A percentile compares a stretch with the other conserved stretches of the same genome.
Conservation (phyloP, 306 rosid genomes). For the Cicer chorassanicum region DNA sequence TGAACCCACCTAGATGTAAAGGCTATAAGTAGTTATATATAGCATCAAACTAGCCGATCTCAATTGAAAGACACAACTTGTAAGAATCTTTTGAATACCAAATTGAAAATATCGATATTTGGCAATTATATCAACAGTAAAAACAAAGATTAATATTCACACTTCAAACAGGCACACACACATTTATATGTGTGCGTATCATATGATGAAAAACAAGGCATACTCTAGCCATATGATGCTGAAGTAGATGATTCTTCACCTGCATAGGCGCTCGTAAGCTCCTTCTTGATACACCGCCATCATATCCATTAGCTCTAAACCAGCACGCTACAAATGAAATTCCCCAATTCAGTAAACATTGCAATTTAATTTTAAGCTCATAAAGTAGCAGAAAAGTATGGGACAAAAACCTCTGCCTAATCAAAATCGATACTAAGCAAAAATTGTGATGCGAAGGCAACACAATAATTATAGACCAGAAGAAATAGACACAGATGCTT, state of each 20-base stretch:
- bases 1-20: constrained; percentile 89
- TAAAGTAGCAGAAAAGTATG: constrained; percentile 33
- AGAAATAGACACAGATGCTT: constrained; percentile 13
- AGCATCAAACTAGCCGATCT: constrained; percentile 37
- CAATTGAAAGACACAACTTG: constrained; percentile 34
- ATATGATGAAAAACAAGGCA: constrained; percentile 27
- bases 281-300: constrained; percentile 99
- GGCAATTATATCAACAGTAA: constrained; percentile 26
- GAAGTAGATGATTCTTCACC: constrained; percentile 54
- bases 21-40: constrained; percentile 41
- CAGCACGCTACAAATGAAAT: constrained; percentile 81
- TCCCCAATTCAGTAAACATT: constrained; percentile 38
- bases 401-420: constrained; percentile 14
- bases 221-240: constrained; percentile 34
- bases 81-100: background rate
- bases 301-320: constrained; percentile 96
- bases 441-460: constrained; percentile 7
- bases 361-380: constrained; percentile 2
- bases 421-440: constrained; percentile 18
- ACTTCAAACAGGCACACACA: background rate
- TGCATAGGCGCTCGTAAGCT: constrained; percentile 98
- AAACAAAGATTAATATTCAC: constrained; percentile 24
- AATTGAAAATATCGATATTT: constrained; percentile 11
- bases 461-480: constrained; percentile 19
- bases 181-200: background rate